Conservation (phyloP, 2,329 filamentous ascomycete species). For the Bipolaris oryzae region DNA sequence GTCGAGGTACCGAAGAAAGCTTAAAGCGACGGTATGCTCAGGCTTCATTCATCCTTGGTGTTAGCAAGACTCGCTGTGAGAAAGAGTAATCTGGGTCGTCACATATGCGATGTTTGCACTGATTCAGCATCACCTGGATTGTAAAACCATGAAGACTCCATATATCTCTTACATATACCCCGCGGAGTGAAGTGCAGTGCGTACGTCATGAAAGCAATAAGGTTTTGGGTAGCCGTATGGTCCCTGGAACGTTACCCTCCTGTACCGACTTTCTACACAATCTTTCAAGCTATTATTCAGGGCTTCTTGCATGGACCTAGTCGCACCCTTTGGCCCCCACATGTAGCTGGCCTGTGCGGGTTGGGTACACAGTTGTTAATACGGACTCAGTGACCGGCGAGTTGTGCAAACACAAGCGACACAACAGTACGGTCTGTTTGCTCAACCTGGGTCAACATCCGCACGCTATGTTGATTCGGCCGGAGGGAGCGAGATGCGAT, state of each 20-base stretch:
- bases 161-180: background rate
- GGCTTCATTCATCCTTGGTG: background rate
- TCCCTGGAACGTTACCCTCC: too few relatives aligned
- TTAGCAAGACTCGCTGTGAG: background rate
- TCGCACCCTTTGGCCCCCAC: background rate
- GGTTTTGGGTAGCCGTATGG: background rate
- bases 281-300: background rate
- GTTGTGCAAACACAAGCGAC: background rate
- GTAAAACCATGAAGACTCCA: background rate
- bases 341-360: background rate
- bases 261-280: too few relatives aligned
- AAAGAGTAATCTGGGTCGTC: too few relatives aligned
- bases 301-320: background rate
- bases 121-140: background rate
- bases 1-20: constrained; percentile 32
- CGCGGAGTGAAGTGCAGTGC: background rate
- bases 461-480: constrained; percentile 13
- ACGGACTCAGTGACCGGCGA: background rate
- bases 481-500: constrained; percentile 27
- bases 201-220: background rate
- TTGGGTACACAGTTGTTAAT: background rate
- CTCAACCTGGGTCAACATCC: constrained; percentile 1
- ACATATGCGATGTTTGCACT: background rate
- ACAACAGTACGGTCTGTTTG: background rate
- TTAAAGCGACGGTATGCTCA: background rate